Conservation (phyloP, 768 basidiomycete species). For the Boletus rubescentipes region DNA sequence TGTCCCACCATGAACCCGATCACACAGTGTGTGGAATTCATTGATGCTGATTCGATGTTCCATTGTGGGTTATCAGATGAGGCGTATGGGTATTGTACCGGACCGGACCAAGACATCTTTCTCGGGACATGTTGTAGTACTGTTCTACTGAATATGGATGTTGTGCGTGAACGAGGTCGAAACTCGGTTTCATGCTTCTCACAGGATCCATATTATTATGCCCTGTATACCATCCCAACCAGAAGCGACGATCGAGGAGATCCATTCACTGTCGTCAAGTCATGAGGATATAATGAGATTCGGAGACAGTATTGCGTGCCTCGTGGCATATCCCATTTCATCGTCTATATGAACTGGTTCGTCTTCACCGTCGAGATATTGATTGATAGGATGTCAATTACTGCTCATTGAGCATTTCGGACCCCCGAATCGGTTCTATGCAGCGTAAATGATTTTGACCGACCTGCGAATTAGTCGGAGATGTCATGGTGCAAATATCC, state of each 20-base stretch:
- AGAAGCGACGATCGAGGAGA: constrained; percentile 1
- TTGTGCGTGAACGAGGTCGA: constrained; percentile 5
- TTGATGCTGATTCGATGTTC: background rate
- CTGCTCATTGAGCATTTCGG: background rate
- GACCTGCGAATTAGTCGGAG: background rate
- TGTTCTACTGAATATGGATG: background rate
- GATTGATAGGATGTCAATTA: background rate
- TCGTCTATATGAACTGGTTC: constrained; percentile 4
- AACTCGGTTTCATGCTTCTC: background rate
- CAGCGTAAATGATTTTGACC: background rate
- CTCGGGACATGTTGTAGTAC: background rate
- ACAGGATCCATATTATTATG: background rate
- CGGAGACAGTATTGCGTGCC: constrained; percentile 4
- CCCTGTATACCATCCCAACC: background rate
- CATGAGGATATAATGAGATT: constrained; percentile 5
- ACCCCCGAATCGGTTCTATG: background rate
- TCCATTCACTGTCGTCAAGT: background rate
- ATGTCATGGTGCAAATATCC: background rate
- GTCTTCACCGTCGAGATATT: background rate
- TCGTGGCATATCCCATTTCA: constrained; percentile 3
- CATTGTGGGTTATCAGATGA: background rate
- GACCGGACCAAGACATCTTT: background rate
- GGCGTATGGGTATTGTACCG: background rate
- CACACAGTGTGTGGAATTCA: background rate
- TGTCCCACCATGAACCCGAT: background rate